These are phyloP conservation scores for Gloeostereum incarnatum DNA, from an alignment of 768 basidiomycete genomes.

Conservation along the genomic window DNA sequence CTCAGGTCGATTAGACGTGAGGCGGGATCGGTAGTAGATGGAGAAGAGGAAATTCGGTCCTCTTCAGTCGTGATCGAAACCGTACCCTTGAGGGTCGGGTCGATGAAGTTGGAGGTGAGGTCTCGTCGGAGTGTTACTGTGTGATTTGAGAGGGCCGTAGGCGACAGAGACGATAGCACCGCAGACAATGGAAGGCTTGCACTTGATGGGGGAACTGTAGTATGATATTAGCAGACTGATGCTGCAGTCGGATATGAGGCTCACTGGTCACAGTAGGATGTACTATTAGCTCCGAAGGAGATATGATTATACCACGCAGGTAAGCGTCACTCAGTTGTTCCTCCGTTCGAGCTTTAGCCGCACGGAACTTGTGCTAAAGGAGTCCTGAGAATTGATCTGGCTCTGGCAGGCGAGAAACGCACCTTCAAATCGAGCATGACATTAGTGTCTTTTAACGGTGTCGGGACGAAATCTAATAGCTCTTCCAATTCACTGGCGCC, in stretches of 20 bases:
- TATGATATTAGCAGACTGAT: slow-evolving; percentile 2
- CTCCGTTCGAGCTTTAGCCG: slow-evolving; percentile 48
- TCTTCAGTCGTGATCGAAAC: slow-evolving; percentile 30
- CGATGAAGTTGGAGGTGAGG: slow-evolving; percentile 48
- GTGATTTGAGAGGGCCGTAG: slow-evolving; percentile 42
- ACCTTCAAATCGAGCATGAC: slow-evolving; percentile 55
- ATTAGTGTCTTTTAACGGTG: slow-evolving; percentile 38
- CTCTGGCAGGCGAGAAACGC: slow-evolving; percentile 12
- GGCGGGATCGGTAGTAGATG: slow-evolving; percentile 29
- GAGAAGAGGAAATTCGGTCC: slow-evolving; percentile 37
- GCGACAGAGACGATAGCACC: slow-evolving; percentile 51
- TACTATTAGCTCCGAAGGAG: slow-evolving; percentile 39
- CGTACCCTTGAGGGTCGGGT: slow-evolving; percentile 46
- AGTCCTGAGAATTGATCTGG: slow-evolving; percentile 2
- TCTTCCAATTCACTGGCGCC: slow-evolving; percentile 30
- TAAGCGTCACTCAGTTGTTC: slow-evolving; percentile 70
- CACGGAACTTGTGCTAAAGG: slow-evolving; percentile 43
- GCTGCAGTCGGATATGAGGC: slow-evolving; percentile 3
- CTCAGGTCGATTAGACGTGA: slow-evolving; percentile 48
- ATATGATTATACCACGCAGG: slow-evolving; percentile 44
- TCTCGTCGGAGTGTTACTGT: slow-evolving; percentile 60
- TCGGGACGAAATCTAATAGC: slow-evolving; percentile 37
- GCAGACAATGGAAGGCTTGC: slow-evolving; percentile 39
- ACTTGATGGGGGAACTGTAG: slow-evolving; percentile 49
- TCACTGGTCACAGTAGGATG: slow-evolving; percentile 38